Percentiles rank a stretch among this genome's conserved stretches.
Evolutionary conservation across 768 basidiomycete genomes (phyloP).

Genomic region (Rhodotorula kratochvilovae): DNA sequence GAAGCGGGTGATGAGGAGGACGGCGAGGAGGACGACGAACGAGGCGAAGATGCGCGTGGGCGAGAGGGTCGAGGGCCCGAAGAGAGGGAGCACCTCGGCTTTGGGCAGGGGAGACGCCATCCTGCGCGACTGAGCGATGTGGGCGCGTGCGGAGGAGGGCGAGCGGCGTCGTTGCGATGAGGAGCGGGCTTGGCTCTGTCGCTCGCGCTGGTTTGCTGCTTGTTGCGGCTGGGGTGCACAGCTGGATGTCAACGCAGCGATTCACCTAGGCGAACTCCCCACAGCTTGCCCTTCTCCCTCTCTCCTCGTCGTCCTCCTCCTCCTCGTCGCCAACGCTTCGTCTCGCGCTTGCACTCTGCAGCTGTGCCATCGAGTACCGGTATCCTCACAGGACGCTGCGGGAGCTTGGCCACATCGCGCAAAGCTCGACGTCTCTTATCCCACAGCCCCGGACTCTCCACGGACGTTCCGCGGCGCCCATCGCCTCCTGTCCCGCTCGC

Average conservation of each 20-base stretch:
- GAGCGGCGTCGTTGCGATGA: too few species aligned
- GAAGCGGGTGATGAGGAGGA: conserved; percentile 16
- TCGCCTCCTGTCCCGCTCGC: too few species aligned
- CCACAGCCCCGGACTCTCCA: not conserved
- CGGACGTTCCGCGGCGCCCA: not conserved
- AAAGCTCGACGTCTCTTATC: not conserved
- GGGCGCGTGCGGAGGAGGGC: not conserved
- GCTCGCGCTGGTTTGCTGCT: too few species aligned
- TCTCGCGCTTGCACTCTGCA: not conserved
- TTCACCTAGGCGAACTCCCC: too few species aligned
- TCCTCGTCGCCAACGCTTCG: too few species aligned
- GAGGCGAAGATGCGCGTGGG: conserved; percentile 15
- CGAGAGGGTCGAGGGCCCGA: not conserved
- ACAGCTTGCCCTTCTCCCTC: not conserved
- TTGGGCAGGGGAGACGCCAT: not conserved
- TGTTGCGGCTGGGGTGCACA: too few species aligned
- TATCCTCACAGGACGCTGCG: too few species aligned
- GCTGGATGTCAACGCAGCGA: too few species aligned
- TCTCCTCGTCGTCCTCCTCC: not conserved
- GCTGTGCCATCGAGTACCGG: too few species aligned
- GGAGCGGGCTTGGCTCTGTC: too few species aligned
- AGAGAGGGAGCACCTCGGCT: not conserved
- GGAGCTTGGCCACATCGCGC: not conserved
- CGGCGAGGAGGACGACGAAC: conserved; percentile 23
- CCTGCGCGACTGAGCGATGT: too few species aligned